phyloP scores from a whole-genome alignment of 1,284 basidiomycete genomes.

The Mycena citricolor region DNA sequence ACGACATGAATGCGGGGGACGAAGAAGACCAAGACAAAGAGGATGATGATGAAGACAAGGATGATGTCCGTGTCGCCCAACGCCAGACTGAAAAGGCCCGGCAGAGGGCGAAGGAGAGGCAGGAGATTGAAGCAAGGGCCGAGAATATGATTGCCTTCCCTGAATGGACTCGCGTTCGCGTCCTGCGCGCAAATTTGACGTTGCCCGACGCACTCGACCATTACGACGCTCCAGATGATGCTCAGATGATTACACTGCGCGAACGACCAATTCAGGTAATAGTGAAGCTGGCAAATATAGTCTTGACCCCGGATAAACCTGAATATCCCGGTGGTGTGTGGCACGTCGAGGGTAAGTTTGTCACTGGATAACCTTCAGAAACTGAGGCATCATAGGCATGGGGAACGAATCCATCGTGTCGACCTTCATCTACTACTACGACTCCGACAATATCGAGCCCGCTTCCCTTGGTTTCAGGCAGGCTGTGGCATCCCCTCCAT shows the following conservation, averaged over 20 bases:
- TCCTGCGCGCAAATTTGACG: not conserved
- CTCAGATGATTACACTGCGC: not conserved
- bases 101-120: not conserved
- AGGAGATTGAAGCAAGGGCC: not conserved
- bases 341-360: conserved; percentile 28
- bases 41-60: not conserved
- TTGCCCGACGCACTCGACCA: not conserved
- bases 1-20: no score
- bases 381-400: conserved; percentile 24
- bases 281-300: conserved; percentile 30
- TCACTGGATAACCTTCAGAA: not conserved
- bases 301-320: conserved; percentile 28
- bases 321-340: conserved; percentile 28
- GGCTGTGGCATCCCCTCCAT: not conserved
- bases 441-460: not conserved
- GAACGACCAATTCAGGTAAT: conserved; percentile 25
- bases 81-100: not conserved
- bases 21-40: not conserved
- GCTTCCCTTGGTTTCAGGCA: not conserved
- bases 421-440: conserved; percentile 23
- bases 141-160: no score
- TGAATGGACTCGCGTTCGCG: no score
- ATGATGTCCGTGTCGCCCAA: not conserved
- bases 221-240: not conserved
- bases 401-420: not conserved